phyloP scores from a whole-genome alignment of 371 early-diverging fungal genomes.

The Mortierella sp. region DNA sequence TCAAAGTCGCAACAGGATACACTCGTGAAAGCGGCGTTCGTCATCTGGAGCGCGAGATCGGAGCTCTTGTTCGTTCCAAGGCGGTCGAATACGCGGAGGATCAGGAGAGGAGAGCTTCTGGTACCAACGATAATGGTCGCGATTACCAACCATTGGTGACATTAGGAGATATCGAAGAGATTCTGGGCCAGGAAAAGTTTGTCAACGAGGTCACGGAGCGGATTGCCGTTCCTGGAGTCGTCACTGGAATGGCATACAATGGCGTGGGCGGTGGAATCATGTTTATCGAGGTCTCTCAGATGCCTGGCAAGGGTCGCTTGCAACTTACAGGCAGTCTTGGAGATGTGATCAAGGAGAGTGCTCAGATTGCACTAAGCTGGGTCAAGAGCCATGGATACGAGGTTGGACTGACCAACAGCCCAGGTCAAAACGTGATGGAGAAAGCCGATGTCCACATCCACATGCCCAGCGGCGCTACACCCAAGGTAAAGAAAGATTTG shows the following conservation, averaged over 20 bases:
- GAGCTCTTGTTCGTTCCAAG: slow-evolving; percentile 76
- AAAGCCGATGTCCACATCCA: slow-evolving; percentile 83
- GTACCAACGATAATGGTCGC: too few species aligned
- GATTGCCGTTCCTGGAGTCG: slow-evolving; percentile 75
- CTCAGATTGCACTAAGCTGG: slow-evolving; percentile 83
- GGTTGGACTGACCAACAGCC: slow-evolving; percentile 63
- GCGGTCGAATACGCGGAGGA: slow-evolving; percentile 74
- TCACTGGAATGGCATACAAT: slow-evolving; percentile 87
- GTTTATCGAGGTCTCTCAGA: slow-evolving; percentile 80
- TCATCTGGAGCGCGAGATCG: slow-evolving; percentile 79
- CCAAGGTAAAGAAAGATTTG: slow-evolving; percentile 65
- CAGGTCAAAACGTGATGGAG: slow-evolving; percentile 49
- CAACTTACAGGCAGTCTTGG: slow-evolving; percentile 86
- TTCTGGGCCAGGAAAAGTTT: slow-evolving; percentile 74
- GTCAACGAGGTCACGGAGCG: slow-evolving; percentile 74
- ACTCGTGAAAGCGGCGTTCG: slow-evolving; percentile 92
- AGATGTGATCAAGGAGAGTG: slow-evolving; percentile 90
- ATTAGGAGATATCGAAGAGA: slow-evolving; percentile 61
- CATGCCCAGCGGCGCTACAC: slow-evolving; percentile 84
- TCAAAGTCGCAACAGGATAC: slow-evolving; percentile 76
- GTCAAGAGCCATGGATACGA: slow-evolving; percentile 77
- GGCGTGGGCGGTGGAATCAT: slow-evolving; percentile 83
- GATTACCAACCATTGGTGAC: slow-evolving; percentile 55
- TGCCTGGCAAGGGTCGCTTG: slow-evolving; percentile 79
- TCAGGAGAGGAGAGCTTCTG: slow-evolving; percentile 42